Evolutionary conservation across 1,284 basidiomycete genomes (phyloP).

Genomic region (Fomitopsis betulina): DNA sequence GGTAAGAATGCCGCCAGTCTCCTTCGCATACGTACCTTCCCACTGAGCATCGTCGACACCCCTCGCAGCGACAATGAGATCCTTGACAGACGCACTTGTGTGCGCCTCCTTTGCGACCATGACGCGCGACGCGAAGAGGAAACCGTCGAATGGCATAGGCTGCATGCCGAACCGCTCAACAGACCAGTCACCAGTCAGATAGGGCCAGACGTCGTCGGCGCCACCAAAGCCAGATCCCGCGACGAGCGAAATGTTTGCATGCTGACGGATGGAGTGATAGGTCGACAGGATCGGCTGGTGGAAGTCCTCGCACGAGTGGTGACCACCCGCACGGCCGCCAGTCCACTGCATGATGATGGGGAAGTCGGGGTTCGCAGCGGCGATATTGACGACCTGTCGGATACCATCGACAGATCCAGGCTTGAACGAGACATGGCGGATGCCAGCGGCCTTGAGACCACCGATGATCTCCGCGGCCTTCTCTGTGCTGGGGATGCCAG

Average conservation of each 20-base stretch:
- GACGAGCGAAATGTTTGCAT: conserved; percentile 86
- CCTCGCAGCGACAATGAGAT: conserved; percentile 91
- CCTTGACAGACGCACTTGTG: conserved; percentile 91
- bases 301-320: conserved; percentile 98
- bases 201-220: conserved; percentile 95
- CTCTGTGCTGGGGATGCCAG: conserved; percentile 95
- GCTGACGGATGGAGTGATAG: conserved; percentile 86
- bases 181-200: conserved; percentile 96
- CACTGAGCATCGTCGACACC: conserved; percentile 90
- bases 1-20: conserved; percentile 94
- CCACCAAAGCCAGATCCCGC: conserved; percentile 97
- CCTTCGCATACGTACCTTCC: conserved; percentile 94
- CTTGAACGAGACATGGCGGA: conserved; percentile 96
- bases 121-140: conserved; percentile 92
- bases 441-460: conserved; percentile 53
- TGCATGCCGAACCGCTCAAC: conserved; percentile 77
- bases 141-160: conserved; percentile 99
- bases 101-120: conserved; percentile 99
- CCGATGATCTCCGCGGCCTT: conserved; percentile 68
- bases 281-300: conserved; percentile 94
- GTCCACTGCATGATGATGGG: conserved; percentile 99
- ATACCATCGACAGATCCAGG: conserved; percentile 97
- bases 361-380: conserved; percentile 91
- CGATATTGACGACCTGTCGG: conserved; percentile 95
- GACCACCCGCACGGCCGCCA: conserved; percentile 97